These are phyloP conservation scores for Xylaria curta DNA, from an alignment of 495 filamentous ascomycete genomes.

Conservation along the genomic window DNA sequence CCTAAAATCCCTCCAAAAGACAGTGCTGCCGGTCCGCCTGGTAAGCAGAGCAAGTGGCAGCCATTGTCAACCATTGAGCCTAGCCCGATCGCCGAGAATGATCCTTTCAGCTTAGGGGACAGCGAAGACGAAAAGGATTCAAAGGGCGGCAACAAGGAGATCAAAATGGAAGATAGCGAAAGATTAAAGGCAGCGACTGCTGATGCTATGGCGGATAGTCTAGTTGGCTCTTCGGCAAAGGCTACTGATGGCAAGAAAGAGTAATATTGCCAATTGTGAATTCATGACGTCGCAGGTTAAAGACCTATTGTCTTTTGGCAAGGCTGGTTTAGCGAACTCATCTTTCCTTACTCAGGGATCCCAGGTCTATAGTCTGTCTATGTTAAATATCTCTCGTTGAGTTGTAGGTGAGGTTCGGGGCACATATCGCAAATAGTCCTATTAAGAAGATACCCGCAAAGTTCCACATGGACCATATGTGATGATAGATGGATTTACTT, in stretches of 20 bases:
- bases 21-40: slow-evolving; percentile 38
- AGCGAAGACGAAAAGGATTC: slow-evolving; percentile 92
- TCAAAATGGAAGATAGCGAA: slow-evolving; percentile 69
- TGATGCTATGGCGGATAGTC: slow-evolving; percentile 65
- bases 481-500: background rate
- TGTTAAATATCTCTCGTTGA: background rate
- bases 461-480: background rate
- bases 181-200: slow-evolving; percentile 73
- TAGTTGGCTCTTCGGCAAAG: slow-evolving; percentile 46
- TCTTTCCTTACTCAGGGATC: slow-evolving; percentile 4
- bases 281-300: background rate
- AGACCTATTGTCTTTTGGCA: background rate
- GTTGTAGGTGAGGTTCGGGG: background rate
- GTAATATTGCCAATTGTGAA: background rate
- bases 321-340: background rate
- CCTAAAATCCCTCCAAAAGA: slow-evolving; percentile 55
- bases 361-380: background rate
- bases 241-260: slow-evolving; percentile 32
- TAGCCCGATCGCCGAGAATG: slow-evolving; percentile 85
- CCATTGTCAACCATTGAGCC: slow-evolving; percentile 88
- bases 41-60: slow-evolving; percentile 94
- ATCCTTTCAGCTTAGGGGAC: slow-evolving; percentile 95
- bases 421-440: background rate
- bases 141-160: slow-evolving; percentile 61
- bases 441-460: background rate